Evolutionary conservation across 2,329 filamentous ascomycete genomes (phyloP).

Genomic region (Colletotrichum sp.): DNA sequence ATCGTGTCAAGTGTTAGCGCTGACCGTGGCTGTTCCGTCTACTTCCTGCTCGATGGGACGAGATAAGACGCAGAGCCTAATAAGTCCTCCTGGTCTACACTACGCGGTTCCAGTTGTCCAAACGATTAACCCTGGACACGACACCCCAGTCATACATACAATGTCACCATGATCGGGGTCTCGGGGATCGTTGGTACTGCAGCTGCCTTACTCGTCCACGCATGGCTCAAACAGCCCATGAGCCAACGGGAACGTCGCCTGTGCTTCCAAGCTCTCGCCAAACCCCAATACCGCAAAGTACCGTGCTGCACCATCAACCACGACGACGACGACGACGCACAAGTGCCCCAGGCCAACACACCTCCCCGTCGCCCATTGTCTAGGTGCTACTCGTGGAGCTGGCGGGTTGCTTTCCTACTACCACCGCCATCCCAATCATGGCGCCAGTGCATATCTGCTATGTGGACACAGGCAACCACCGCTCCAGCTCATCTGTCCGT

Average conservation of each 20-base stretch:
- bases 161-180: slow-evolving; percentile 6
- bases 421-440: background rate
- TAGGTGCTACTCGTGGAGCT: background rate
- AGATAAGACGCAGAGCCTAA: background rate
- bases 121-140: background rate
- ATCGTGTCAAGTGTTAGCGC: background rate
- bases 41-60: background rate
- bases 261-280: background rate
- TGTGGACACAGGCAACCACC: background rate
- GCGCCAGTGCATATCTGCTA: background rate
- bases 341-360: slow-evolving; percentile 6
- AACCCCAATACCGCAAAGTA: background rate
- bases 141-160: background rate
- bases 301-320: slow-evolving; percentile 3
- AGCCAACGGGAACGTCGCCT: slow-evolving; percentile 8
- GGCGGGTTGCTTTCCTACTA: background rate
- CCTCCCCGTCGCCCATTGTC: background rate
- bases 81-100: background rate
- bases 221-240: slow-evolving; percentile 10
- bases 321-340: background rate
- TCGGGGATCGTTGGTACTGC: slow-evolving; percentile 2
- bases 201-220: slow-evolving; percentile 7
- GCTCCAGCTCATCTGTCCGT: background rate
- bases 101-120: background rate
- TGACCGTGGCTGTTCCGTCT: background rate